These are phyloP conservation scores for Pachysandra terminalis DNA, from an alignment of 164 flowering plant species.

Conservation along the genomic window DNA sequence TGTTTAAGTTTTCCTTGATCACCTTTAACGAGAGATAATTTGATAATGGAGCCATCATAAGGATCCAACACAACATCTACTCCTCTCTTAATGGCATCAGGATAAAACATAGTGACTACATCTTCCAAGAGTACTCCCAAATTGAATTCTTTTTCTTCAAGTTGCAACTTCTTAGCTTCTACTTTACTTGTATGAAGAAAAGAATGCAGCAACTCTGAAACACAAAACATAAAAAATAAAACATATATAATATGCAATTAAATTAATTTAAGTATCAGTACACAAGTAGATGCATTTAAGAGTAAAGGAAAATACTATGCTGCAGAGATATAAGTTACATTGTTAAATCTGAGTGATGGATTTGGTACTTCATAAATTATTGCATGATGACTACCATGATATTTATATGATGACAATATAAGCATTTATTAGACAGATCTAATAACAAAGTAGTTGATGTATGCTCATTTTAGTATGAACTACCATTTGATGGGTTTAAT, in stretches of 20 bases:
- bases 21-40: conserved; percentile 51
- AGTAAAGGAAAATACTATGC: too few relatives aligned
- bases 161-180: conserved; percentile 86
- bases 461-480: too few relatives aligned
- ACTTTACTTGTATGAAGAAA: conserved; percentile 80
- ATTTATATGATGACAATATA: too few relatives aligned
- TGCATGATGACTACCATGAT: too few relatives aligned
- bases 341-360: too few relatives aligned
- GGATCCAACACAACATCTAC: conserved; percentile 77
- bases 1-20: conserved; percentile 68
- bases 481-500: too few relatives aligned
- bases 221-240: neutral
- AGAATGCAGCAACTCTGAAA: conserved; percentile 67
- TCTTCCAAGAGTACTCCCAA: conserved; percentile 66
- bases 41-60: conserved; percentile 52
- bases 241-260: too few relatives aligned
- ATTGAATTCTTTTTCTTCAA: conserved; percentile 64
- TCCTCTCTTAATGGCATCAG: conserved; percentile 57
- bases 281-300: neutral
- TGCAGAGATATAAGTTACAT: too few relatives aligned
- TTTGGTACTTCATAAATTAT: too few relatives aligned
- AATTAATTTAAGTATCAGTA: neutral
- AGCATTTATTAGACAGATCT: too few relatives aligned
- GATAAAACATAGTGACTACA: conserved; percentile 56
- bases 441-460: too few relatives aligned